Conservation (phyloP, 768 basidiomycete species). For the Psilocybe cubensis region DNA sequence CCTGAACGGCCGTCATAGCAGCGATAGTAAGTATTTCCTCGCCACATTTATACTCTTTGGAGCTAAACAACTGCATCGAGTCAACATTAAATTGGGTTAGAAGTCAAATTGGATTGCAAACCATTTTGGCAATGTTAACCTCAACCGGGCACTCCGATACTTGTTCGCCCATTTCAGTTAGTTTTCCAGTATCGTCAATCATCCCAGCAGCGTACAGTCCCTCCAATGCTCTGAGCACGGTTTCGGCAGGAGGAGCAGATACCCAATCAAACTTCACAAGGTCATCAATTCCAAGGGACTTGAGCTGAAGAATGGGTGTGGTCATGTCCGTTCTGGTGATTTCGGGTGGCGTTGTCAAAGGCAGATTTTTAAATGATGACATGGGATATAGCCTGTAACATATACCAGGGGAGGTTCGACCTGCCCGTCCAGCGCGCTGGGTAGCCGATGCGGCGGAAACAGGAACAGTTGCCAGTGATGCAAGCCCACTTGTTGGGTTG, state of each 20-base stretch:
- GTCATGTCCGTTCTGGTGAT: conserved; percentile 91
- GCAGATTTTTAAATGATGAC: conserved; percentile 59
- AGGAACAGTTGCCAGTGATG: conserved; percentile 82
- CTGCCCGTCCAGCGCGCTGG: conserved; percentile 94
- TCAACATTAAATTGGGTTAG: neutral
- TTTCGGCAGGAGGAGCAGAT: conserved; percentile 83
- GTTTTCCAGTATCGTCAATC: conserved; percentile 78
- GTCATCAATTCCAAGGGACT: conserved; percentile 94
- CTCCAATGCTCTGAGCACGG: conserved; percentile 84
- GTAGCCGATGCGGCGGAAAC: conserved; percentile 88
- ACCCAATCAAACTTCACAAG: conserved; percentile 97
- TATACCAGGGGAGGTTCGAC: conserved; percentile 89
- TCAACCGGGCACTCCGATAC: conserved; percentile 96
- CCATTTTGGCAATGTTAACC: conserved; percentile 92
- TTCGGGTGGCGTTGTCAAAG: conserved; percentile 82
- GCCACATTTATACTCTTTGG: conserved; percentile 85
- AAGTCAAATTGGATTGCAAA: conserved; percentile 35
- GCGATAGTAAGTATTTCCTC: conserved; percentile 96
- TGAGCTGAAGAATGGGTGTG: conserved; percentile 90
- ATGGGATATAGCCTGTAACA: conserved; percentile 91
- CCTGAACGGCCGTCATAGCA: conserved; percentile 94
- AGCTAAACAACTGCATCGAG: conserved; percentile 74
- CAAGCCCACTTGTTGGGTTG: conserved; percentile 84
- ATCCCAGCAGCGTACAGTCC: conserved; percentile 81
- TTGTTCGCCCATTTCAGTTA: conserved; percentile 78